Conservation (phyloP, 1,284 basidiomycete genomes). For the Ustilago nuda region DNA sequence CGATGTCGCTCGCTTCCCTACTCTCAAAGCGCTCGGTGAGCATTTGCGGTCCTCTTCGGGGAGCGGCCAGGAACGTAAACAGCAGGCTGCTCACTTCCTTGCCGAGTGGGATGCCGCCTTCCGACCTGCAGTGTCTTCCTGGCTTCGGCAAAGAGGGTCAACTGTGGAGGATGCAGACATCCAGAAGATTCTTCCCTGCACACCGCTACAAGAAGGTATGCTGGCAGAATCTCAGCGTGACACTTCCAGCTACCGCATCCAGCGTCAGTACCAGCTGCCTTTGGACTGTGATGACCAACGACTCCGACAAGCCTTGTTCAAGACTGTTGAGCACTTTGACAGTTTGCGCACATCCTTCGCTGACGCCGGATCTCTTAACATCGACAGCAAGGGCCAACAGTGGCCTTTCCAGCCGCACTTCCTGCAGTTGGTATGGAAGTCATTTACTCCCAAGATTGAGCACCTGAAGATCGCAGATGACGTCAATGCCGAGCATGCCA, state of each 20-base stretch:
- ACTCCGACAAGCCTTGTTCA: slow-evolving; percentile 35
- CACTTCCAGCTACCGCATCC: slow-evolving; percentile 53
- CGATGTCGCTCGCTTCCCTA: slow-evolving; percentile 64
- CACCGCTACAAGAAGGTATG: slow-evolving; percentile 64
- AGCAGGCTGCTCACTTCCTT: slow-evolving; percentile 28
- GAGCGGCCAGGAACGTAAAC: slow-evolving; percentile 23
- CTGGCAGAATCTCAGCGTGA: slow-evolving; percentile 62
- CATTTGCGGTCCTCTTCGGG: slow-evolving; percentile 45
- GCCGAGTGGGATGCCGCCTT: slow-evolving; percentile 29
- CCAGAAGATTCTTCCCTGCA: slow-evolving; percentile 51
- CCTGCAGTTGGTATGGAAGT: slow-evolving; percentile 46
- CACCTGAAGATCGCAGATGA: slow-evolving; percentile 9
- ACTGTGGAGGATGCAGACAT: slow-evolving; percentile 4
- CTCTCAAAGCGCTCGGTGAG: slow-evolving; percentile 48
- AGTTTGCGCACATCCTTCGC: slow-evolving; percentile 61
- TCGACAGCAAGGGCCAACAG: neutral
- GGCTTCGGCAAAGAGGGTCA: slow-evolving; percentile 15
- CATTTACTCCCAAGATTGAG: slow-evolving; percentile 16
- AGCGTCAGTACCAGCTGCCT: slow-evolving; percentile 60
- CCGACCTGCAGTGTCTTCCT: slow-evolving; percentile 24
- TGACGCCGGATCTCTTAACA: slow-evolving; percentile 35
- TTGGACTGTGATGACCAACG: slow-evolving; percentile 31
- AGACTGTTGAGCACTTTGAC: slow-evolving; percentile 40
- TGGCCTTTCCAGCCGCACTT: slow-evolving; percentile 51
- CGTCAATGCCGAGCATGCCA: slow-evolving; percentile 16